Conservation (phyloP, 306 rosid species). For the Hippophae rhamnoides region DNA sequence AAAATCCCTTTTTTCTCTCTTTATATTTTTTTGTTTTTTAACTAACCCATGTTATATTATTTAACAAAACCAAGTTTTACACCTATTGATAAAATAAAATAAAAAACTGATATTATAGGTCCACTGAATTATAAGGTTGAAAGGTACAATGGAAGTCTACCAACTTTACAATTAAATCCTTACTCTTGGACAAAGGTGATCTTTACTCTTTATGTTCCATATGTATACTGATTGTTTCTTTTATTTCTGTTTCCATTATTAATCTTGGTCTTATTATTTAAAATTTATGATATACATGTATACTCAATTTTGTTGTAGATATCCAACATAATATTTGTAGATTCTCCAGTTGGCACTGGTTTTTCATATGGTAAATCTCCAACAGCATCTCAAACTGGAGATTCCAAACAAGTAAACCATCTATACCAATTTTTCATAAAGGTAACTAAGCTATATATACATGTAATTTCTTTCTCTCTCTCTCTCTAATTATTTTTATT, state of each 20-base stretch:
- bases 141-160: background rate
- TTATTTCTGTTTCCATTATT: background rate
- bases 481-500: background rate
- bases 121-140: background rate
- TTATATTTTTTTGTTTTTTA: no score
- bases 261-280: no score
- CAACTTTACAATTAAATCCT: conserved; percentile 7
- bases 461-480: background rate
- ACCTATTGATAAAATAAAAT: no score
- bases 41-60: no score
- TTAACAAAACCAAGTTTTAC: no score
- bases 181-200: conserved; percentile 12
- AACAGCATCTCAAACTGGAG: no score
- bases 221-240: no score
- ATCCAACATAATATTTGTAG: background rate
- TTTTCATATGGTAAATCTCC: background rate
- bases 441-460: background rate
- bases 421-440: no score
- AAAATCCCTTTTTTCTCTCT: no score
- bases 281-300: no score
- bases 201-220: background rate
- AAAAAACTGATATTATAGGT: background rate
- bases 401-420: no score
- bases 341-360: background rate
- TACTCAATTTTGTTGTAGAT: no score